Percentiles rank a stretch among this genome's conserved stretches.
Evolutionary conservation across 23 red algal genomes (phyloP).

Genomic region (Gracilaria domingensis): DNA sequence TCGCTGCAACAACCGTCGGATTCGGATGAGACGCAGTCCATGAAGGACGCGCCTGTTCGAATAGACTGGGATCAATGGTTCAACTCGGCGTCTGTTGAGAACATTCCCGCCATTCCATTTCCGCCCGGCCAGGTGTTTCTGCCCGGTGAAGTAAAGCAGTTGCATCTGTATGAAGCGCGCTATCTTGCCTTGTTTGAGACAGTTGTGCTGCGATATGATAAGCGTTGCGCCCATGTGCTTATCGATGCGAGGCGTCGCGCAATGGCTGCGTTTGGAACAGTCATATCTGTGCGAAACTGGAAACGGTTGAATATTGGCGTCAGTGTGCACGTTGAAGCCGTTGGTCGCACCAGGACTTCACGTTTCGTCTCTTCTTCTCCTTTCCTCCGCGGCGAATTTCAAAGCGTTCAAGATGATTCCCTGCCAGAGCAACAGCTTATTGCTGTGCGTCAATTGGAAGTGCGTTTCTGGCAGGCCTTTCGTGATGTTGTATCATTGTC

Average conservation of each 20-base stretch:
- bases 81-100: not conserved
- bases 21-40: not conserved
- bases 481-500: slow-evolving; percentile 35
- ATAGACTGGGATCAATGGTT: slow-evolving; percentile 63
- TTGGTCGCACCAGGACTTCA: slow-evolving; percentile 21
- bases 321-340: slow-evolving; percentile 50
- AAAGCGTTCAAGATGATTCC: slow-evolving; percentile 15
- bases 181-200: slow-evolving; percentile 68
- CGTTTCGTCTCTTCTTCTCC: slow-evolving; percentile 21
- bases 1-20: slow-evolving; percentile 14
- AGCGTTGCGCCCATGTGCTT: slow-evolving; percentile 65
- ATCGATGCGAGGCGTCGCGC: slow-evolving; percentile 45
- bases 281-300: slow-evolving; percentile 49
- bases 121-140: slow-evolving; percentile 54
- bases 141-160: slow-evolving; percentile 59
- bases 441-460: not conserved
- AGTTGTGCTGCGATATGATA: slow-evolving; percentile 56
- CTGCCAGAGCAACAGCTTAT: slow-evolving; percentile 20
- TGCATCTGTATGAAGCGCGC: slow-evolving; percentile 74
- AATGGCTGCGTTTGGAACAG: slow-evolving; percentile 53
- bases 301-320: slow-evolving; percentile 57
- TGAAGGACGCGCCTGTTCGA: not conserved
- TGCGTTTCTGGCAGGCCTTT: slow-evolving; percentile 59
- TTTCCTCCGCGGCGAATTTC: slow-evolving; percentile 52
- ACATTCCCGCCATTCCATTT: slow-evolving; percentile 61